Evolutionary conservation across 2,329 filamentous ascomycete species (phyloP), one percentile per base, ranked within the genome.

Genomic region (Ceratocystis alfenasii): DNA sequence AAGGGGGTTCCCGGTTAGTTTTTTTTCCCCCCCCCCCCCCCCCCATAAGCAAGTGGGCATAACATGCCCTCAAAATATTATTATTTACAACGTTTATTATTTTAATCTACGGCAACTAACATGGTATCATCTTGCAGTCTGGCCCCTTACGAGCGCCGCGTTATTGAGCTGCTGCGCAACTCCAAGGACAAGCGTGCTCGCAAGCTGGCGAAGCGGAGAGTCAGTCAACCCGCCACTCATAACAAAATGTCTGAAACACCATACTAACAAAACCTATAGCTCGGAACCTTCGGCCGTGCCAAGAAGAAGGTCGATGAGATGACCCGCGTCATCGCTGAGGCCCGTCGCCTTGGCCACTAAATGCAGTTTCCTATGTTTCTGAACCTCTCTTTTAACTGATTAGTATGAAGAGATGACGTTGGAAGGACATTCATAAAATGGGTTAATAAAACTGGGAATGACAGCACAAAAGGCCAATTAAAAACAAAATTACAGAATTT

Each of bases 231-330:
- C 20, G 12, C 2, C 8, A 17, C 17, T 1, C 28, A 17, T 15
- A 5, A 22, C 30, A 5, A 17, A 28, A 33, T 10, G 20, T 33
- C 20, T 22, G 44, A 50, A 63, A 15, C 25, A 2, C 15, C 44
- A 45, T 20, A 68, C 73, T 74, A 69, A 74, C 71, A 67, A 30
- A 2, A 67, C 36, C 36, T 66, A 67, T 71, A 94, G 88, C 92
- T 99, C 83, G 94, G 94, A 78, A 97, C 94, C 74, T 97, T 97
- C 81, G 89, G 90, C 77, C 93, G 94, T 80, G 93, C 93, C 77
- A 99, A 99, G 93, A 87, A 85, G 79, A 99, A 99, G 93, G 94
- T 99, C 73, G 94, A 99, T 78, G 93, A 97, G 83, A 90, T 99
- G 82, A 90, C 91, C 82, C 87, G 90, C 76, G 89, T 99, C 80